Evolutionary conservation across 2,329 filamentous ascomycete genomes (phyloP), one percentile per base, ranked within the genome.

Genomic region (Eurotiales sp.): DNA sequence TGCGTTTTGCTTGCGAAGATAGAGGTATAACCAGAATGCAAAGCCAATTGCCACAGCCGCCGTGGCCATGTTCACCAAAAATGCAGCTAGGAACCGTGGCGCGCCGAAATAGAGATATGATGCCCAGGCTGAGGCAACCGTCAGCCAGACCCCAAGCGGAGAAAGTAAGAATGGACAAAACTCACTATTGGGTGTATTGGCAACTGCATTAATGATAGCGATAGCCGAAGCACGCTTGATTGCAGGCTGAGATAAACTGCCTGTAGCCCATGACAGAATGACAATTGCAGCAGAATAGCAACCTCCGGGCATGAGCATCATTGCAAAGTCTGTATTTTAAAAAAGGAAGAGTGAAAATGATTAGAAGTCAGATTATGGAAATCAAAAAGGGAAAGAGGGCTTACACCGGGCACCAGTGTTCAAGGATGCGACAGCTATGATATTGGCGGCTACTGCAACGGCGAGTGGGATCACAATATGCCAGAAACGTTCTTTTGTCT

Each of bases 361-460:
- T n/a, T n/a, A 21, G n/a, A n/a, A 17, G 8, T n/a, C n/a, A n/a
- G n/a, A n/a, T n/a, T n/a, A n/a, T n/a, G n/a, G n/a, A n/a, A n/a
- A n/a, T n/a, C n/a, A 52, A 12, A 5, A 14, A n/a, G 11, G 4
- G 14, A 39, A 15, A 15, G 34, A 21, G 8, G 22, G 50, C 55
- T 22, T 44, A 57, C 55, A 65, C 14, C 63, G 57, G 27, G 62
- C 62, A 5, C 48, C 63, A 5, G 57, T 60, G 30, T 61, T 61
- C 15, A 63, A 50, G 3, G 63, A 62, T 8, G 60, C 60, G 14
- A 67, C 56, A n/a, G 63, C 58, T 29, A 67, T 65, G 44, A 67
- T 57, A 50, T 64, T 64, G 40, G 63, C 62, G 8, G 58, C 43
- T 1, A 65, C 55, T 12, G 61, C 60, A n/a, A 66, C 52, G 21